Conservation (phyloP, 495 filamentous ascomycete genomes). For the Neurospora sp. region DNA sequence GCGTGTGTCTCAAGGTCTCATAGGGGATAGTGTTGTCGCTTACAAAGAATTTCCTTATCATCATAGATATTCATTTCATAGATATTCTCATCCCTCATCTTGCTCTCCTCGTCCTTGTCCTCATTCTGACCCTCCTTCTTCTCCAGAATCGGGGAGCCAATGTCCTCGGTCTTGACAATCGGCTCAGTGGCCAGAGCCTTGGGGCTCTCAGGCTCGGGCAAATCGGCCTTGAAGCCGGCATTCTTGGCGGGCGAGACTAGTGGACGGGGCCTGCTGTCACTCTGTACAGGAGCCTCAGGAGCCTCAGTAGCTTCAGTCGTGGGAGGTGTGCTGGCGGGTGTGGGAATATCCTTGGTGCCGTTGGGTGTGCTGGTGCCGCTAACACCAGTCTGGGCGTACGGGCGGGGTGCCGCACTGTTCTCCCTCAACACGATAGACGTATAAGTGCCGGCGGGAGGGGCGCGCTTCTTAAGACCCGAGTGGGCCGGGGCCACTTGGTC, state of each 20-base stretch:
- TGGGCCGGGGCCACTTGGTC: constrained; percentile 61
- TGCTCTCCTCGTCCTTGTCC: constrained; percentile 54
- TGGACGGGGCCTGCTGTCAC: constrained; percentile 30
- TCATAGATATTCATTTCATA: constrained; percentile 83
- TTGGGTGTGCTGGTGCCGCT: constrained; percentile 30
- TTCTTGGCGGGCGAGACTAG: constrained; percentile 37
- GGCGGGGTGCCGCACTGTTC: constrained; percentile 29
- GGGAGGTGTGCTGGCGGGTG: constrained; percentile 49
- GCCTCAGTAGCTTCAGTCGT: not conserved
- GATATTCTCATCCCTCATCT: constrained; percentile 55
- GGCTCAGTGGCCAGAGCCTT: constrained; percentile 65
- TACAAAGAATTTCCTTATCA: constrained; percentile 40
- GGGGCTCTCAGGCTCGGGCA: constrained; percentile 62
- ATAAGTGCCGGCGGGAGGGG: constrained; percentile 44
- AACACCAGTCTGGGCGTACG: constrained; percentile 21
- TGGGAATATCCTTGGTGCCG: constrained; percentile 46
- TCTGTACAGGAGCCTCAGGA: constrained; percentile 21
- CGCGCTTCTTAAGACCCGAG: constrained; percentile 56
- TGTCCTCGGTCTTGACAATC: constrained; percentile 46
- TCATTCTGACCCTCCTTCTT: constrained; percentile 40
- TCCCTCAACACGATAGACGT: constrained; percentile 22
- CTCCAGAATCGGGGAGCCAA: constrained; percentile 41
- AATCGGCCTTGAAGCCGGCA: constrained; percentile 55
- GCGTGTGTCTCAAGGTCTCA: not conserved
- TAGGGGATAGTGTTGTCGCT: not conserved